Percentiles rank a stretch among this genome's conserved stretches.
Conservation (phyloP, 208 protist genomes). For the Leishmania amazonensis region DNA sequence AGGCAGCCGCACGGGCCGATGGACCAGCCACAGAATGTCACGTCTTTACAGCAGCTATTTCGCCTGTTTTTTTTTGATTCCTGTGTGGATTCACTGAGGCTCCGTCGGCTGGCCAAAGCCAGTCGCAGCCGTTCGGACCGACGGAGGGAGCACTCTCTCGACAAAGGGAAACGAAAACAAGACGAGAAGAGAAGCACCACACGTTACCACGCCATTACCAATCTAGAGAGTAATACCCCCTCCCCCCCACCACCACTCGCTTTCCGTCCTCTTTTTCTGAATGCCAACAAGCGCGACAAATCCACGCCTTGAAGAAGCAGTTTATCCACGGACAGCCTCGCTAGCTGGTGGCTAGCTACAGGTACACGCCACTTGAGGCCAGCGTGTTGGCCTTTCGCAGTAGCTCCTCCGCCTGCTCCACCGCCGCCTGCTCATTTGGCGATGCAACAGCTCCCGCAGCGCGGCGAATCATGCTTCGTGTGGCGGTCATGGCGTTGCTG, state of each 20-base stretch:
- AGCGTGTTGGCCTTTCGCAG: constrained; percentile 22
- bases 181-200: not conserved
- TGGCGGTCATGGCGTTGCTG: constrained; percentile 24
- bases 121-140: not conserved
- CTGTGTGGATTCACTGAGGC: not conserved
- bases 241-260: not conserved
- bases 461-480: constrained; percentile 25
- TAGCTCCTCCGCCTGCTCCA: constrained; percentile 25
- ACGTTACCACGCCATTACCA: not conserved
- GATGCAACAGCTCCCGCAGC: constrained; percentile 7
- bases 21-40: not conserved
- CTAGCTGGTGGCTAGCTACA: not conserved
- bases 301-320: not conserved
- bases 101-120: not conserved
- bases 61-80: not conserved
- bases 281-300: not conserved
- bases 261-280: not conserved
- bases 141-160: not conserved
- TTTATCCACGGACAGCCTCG: not conserved
- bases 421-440: constrained; percentile 13
- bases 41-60: not conserved
- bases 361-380: not conserved
- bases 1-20: not conserved
- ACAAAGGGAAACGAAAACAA: not conserved
- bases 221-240: not conserved